phyloP scores from a whole-genome alignment of 2,329 filamentous ascomycete species.

The Penicillium occitanis region DNA sequence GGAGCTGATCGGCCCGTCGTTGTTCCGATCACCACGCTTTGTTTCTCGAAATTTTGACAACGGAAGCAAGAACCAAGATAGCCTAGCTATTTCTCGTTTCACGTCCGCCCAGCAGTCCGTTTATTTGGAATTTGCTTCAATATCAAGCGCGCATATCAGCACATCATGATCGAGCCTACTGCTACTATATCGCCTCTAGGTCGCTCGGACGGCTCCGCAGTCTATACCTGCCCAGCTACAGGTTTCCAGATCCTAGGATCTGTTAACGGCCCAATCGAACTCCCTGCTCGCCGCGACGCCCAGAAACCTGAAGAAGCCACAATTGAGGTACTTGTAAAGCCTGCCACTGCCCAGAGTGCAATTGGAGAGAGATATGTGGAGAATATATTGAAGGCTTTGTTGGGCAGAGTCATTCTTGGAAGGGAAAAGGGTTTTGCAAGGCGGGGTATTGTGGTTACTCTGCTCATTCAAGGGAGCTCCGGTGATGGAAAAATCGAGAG shows the following conservation, averaged over 20 bases:
- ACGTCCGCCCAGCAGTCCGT: not conserved
- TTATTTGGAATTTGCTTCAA: no score
- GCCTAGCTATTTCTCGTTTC: not conserved
- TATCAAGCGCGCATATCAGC: not conserved
- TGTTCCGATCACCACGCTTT: not conserved
- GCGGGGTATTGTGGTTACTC: constrained; percentile 44
- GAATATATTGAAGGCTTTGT: constrained; percentile 44
- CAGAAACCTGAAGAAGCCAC: constrained; percentile 89
- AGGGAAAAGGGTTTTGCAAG: constrained; percentile 44
- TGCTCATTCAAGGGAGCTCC: constrained; percentile 42
- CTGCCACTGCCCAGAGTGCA: constrained; percentile 80
- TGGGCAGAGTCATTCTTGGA: constrained; percentile 43
- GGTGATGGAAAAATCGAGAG: constrained; percentile 33
- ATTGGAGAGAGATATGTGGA: constrained; percentile 81
- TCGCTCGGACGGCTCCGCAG: constrained; percentile 43
- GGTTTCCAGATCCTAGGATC: constrained; percentile 81
- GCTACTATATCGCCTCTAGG: constrained; percentile 35
- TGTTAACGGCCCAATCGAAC: constrained; percentile 92
- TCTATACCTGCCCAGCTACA: constrained; percentile 42
- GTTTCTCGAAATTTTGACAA: not conserved
- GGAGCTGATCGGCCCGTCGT: not conserved
- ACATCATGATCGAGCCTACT: constrained; percentile 37
- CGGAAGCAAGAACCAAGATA: not conserved
- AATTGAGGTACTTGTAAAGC: constrained; percentile 86
- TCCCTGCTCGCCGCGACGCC: constrained; percentile 69